Evolutionary conservation across 805 yeast genomes (phyloP).

Genomic region (Peterozyma toletana): DNA sequence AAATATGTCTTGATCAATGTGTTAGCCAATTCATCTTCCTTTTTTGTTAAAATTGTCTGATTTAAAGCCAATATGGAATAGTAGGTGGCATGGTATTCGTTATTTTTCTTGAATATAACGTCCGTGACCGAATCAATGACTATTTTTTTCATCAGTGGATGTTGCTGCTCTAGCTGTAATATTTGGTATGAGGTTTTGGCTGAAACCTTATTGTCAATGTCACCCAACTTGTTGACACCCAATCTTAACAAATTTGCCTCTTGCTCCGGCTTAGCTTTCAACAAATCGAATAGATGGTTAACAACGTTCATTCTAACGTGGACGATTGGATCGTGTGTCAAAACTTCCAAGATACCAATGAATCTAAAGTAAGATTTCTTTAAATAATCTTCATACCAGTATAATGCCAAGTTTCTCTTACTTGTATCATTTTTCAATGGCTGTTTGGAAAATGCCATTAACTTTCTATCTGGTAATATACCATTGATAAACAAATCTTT

Average conservation of each 20-base stretch:
- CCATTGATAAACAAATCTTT: constrained; percentile 85
- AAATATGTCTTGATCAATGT: constrained; percentile 77
- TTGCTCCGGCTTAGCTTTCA: constrained; percentile 90
- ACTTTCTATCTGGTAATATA: constrained; percentile 78
- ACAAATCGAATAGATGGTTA: constrained; percentile 68
- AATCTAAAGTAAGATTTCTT: constrained; percentile 72
- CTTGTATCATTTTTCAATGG: constrained; percentile 38
- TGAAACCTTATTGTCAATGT: constrained; percentile 81
- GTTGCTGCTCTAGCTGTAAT: constrained; percentile 76
- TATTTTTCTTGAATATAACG: constrained; percentile 61
- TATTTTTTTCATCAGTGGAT: constrained; percentile 91
- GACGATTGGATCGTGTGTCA: constrained; percentile 86
- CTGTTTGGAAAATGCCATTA: constrained; percentile 74
- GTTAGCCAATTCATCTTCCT: constrained; percentile 79
- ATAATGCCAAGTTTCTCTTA: constrained; percentile 56
- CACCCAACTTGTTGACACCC: constrained; percentile 93
- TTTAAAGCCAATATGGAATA: constrained; percentile 84
- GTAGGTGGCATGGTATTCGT: constrained; percentile 83
- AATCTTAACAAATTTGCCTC: constrained; percentile 84
- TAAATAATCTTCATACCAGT: constrained; percentile 84
- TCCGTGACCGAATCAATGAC: constrained; percentile 77
- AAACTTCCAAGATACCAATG: constrained; percentile 65
- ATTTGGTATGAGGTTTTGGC: constrained; percentile 81
- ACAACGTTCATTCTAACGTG: constrained; percentile 79
- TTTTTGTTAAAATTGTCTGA: constrained; percentile 81